These are phyloP conservation scores for Lepidium aucheri DNA, from an alignment of 345 rosid species.

Conservation along the genomic window DNA sequence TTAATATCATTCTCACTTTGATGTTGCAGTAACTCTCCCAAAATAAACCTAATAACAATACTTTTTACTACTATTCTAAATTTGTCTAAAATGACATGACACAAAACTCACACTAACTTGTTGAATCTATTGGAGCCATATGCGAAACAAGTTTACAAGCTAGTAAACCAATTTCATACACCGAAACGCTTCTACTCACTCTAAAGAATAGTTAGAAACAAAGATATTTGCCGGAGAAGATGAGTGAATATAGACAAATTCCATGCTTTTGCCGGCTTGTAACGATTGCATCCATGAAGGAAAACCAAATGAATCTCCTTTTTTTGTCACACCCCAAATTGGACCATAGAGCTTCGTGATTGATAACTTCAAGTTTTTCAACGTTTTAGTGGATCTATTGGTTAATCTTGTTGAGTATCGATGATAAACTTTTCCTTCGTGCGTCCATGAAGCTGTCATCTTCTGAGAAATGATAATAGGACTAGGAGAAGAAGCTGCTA, in stretches of 20 bases:
- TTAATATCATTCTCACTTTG: too few relatives aligned
- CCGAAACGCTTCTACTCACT: conserved; percentile 24
- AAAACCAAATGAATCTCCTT: conserved; percentile 44
- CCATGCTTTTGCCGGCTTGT: conserved; percentile 65
- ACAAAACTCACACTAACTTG: too few relatives aligned
- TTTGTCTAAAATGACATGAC: too few relatives aligned
- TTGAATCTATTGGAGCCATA: too few relatives aligned
- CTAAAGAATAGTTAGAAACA: conserved; percentile 58
- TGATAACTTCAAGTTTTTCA: conserved; percentile 52
- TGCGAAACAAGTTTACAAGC: conserved; percentile 26
- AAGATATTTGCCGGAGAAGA: conserved; percentile 60
- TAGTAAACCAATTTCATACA: conserved; percentile 15
- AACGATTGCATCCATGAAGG: conserved; percentile 71
- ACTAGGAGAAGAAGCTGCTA: conserved; percentile 43
- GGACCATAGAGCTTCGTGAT: conserved; percentile 83
- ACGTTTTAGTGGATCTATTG: conserved; percentile 51
- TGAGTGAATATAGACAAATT: conserved; percentile 79
- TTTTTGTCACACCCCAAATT: conserved; percentile 66
- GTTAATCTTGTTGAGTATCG: conserved; percentile 62
- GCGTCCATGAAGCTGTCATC: conserved; percentile 60
- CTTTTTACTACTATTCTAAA: too few relatives aligned
- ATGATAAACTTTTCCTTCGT: conserved; percentile 53
- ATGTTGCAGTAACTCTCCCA: too few relatives aligned
- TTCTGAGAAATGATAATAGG: conserved; percentile 54
- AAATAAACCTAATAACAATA: too few relatives aligned